Base-by-base conservation (phyloP, 2,329 filamentous ascomycete species). In the Exophiala aquamarina region DNA sequence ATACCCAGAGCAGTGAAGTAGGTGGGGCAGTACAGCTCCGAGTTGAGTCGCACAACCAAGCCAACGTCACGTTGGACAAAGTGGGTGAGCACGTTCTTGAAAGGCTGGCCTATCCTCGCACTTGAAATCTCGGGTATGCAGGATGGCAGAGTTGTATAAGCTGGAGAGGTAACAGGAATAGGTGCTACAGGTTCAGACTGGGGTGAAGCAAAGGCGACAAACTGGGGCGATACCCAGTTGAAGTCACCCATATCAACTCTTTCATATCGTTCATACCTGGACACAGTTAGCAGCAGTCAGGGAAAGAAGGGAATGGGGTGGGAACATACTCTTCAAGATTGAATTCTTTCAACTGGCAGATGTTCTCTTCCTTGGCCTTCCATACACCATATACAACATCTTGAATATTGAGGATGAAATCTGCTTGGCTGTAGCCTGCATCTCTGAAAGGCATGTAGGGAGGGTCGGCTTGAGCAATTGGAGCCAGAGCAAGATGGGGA, bases 371-470 rank as follows among this genome's bases (percentile, higher is more conserved):
- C 75, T 97, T 98, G 36, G 93, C 93, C 68, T 92, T 95, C 92
- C 93, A 98, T 14, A 98, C 90, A 50, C 93, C 93, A 63, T 98
- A 98, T 6, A 98, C 92, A 33, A 98, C 85, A 66, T 98, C 93
- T 71, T 98, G 93, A 34, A 98, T 89, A 49, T 87, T 95, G 60
- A 98, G 82, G 44, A 89, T 86, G 65, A 95, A 98, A 69, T 98
- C 93, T 51, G 93, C 93, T 70, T 97, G 92, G 70, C 91, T 96
- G 76, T 98, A 98, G 44, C 93, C 93, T 49, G 93, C 93, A 67
- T 98, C 93, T 54, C 93, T 84, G 79, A 98, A 98, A 9, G 93
- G 93, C 93, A 98, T 98, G 75, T 95, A 81, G 18, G 93, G 93
- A 35, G 93, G 93, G 64, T 98, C 93, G 62, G 94, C 87, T 71